Base-by-base conservation (phyloP, 2,329 filamentous ascomycete genomes). In the Dothidotthia symphoricarpi region DNA sequence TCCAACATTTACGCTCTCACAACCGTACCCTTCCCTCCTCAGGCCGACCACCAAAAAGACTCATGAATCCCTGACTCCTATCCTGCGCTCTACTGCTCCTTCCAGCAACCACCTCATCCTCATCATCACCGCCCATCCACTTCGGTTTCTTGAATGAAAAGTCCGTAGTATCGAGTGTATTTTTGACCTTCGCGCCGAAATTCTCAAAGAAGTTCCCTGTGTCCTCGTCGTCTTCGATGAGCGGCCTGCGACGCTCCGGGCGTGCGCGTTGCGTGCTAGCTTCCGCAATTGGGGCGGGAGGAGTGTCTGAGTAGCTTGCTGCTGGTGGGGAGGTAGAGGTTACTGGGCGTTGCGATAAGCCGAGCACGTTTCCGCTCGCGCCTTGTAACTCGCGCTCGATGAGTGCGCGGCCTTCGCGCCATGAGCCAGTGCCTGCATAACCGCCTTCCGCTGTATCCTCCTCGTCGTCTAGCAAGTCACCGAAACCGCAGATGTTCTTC, bases 351-450 rank as follows among this genome's bases (percentile, higher is more conserved):
- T 49, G 51, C 3, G 55, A 44, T 9, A 66, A 49, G 2, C 62
- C 59, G 0, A 69, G 51, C 3, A 52, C 48, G 28, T 63, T 62
- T 53, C 60, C 66, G 63, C 47, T 67, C 57, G 45, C 69, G 61
- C 71, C 33, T 60, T 77, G 53, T 53, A 76, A 68, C 61, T 97
- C 93, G 17, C 88, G 81, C 47, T 95, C 88, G 46, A 98, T 95
- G 17, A 98, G 77, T 33, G 90, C 85, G 34, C 88, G 80, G 3
- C 93, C 93, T 69, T 97, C 93, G 31, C 90, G 81, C 93, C 91
- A 97, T 1, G 84, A 85, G 1, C 87, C 88, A 1, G 83, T 82
- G 11, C 88, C 88, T 48, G 85, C 88, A 3, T 78, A 79, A 3
- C 73, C 73, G 6, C 75, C 72, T 33, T 79, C 80, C 16, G 82